These are phyloP conservation scores for Trichosporon asahii DNA, from an alignment of 1,284 basidiomycete species.

Conservation along the genomic window DNA sequence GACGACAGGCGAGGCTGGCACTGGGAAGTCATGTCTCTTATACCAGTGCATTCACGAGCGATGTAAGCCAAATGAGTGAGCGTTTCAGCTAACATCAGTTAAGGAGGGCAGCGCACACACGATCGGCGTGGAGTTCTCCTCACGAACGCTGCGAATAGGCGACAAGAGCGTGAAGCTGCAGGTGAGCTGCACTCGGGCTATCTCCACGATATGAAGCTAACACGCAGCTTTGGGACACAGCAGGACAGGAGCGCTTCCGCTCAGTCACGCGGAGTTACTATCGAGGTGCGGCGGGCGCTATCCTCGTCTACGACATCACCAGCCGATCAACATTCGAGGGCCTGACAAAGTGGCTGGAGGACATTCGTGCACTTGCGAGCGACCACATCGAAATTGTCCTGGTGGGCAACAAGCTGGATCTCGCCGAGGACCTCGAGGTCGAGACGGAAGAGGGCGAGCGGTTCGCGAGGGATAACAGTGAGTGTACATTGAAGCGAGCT, in stretches of 20 bases:
- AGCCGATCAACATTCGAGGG: constrained; percentile 66
- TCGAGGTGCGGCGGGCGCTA: constrained; percentile 87
- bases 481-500: constrained; percentile 19
- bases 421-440: constrained; percentile 89
- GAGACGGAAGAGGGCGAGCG: constrained; percentile 88
- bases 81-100: constrained; percentile 57
- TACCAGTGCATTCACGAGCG: constrained; percentile 94
- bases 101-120: constrained; percentile 96
- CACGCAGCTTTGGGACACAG: constrained; percentile 88
- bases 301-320: constrained; percentile 95
- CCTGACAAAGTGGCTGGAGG: constrained; percentile 81
- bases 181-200: constrained; percentile 59
- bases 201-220: constrained; percentile 7
- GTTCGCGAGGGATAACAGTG: constrained; percentile 93
- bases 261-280: constrained; percentile 98
- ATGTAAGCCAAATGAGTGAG: constrained; percentile 56
- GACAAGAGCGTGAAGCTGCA: constrained; percentile 93
- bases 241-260: constrained; percentile 89
- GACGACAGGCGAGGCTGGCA: constrained; percentile 80
- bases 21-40: constrained; percentile 91
- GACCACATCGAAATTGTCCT: constrained; percentile 84
- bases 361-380: constrained; percentile 78
- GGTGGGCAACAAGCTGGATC: constrained; percentile 93
- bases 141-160: constrained; percentile 78
- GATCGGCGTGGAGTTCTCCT: constrained; percentile 93